Base-by-base conservation (phyloP, 108 stramenopile species). In the Nannochloropsis salina region DNA sequence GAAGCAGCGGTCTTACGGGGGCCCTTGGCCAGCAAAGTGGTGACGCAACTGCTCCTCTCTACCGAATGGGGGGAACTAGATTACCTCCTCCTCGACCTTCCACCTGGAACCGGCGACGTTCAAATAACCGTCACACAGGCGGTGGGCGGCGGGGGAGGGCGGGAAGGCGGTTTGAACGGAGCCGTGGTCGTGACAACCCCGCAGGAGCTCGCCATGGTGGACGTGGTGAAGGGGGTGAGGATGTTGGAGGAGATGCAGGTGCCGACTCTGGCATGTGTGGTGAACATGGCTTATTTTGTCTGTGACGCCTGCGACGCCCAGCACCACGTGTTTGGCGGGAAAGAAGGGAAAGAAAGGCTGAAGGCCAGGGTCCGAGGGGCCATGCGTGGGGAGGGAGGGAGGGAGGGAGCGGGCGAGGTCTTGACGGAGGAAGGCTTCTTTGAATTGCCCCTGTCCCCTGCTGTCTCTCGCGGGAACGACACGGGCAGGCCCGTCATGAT, bases 101-200 rank as follows among this genome's bases (percentile, higher is more conserved):
- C 99, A 6, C 99, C 89, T 12, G 99, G 99, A 6, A 99, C 98
- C 8, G 99, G 99, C 2, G 99, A 99, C 90, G 96, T 99, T 1
- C 96, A 98, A 89, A 92, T 99, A 44, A 96, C 95, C 79, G 92
- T 98, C 20, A 95, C 95, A 41, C 98, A 99, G 92, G 93, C 95
- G 15, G 80, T 97, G 22, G 47, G 47, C 47, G 47, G 47, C 10
- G 47, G 10, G 47, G 47, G 47, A 51, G 47, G 47, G 47, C 9
- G 47, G 47, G 47, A 51, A 12, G 47, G 47, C 9, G 88, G 93
- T 80, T 83, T 99, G 41, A 95, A 93, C 31, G 97, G 96, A 21
- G 97, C 98, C 22, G 98, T 99, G 43, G 93, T 97, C 6, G 98
- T 99, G n/a, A 98, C 99, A 9, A 99, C 99, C 6, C 99, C 99